A percentile compares a stretch with the other conserved stretches of the same genome.
These are phyloP conservation scores for Hypoxylon sp. DNA, from an alignment of 2,329 filamentous ascomycete species.

Conservation along the genomic window DNA sequence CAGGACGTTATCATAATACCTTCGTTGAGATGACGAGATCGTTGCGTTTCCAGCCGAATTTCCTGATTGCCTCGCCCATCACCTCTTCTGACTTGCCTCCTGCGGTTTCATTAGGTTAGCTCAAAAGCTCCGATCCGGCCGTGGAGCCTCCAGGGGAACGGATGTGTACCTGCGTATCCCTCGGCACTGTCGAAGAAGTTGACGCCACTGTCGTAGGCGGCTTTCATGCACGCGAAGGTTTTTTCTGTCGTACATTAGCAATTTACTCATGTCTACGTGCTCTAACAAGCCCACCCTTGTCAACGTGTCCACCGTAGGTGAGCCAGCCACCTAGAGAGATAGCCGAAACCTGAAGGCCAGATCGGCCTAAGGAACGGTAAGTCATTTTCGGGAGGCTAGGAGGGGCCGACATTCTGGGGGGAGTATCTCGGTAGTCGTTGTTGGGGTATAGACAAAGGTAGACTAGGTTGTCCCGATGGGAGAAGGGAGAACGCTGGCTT, in stretches of 20 bases:
- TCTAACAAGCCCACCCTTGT: conserved; percentile 66
- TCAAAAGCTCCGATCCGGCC: neutral
- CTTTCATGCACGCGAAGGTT: conserved; percentile 73
- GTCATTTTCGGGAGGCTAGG: conserved; percentile 68
- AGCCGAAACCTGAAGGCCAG: conserved; percentile 80
- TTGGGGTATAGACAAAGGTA: neutral
- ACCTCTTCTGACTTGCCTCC: conserved; percentile 74
- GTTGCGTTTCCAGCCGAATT: conserved; percentile 73
- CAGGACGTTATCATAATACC: conserved; percentile 52
- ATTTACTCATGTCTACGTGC: neutral
- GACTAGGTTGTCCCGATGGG: neutral
- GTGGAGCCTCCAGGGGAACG: neutral
- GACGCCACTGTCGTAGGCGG: conserved; percentile 71
- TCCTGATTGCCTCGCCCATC: conserved; percentile 73
- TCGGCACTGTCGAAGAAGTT: conserved; percentile 77
- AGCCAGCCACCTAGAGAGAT: conserved; percentile 81
- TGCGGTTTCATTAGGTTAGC: conserved; percentile 58
- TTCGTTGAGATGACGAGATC: conserved; percentile 75
- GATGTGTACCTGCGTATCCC: conserved; percentile 47
- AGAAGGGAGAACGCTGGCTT: neutral
- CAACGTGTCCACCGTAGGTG: conserved; percentile 81
- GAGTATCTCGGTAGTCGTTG: neutral
- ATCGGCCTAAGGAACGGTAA: conserved; percentile 79
- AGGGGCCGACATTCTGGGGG: conserved; percentile 35
- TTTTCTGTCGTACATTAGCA: conserved; percentile 61